phyloP scores from a whole-genome alignment of 2,329 filamentous ascomycete species.

The Chaetothyriales sp. region DNA sequence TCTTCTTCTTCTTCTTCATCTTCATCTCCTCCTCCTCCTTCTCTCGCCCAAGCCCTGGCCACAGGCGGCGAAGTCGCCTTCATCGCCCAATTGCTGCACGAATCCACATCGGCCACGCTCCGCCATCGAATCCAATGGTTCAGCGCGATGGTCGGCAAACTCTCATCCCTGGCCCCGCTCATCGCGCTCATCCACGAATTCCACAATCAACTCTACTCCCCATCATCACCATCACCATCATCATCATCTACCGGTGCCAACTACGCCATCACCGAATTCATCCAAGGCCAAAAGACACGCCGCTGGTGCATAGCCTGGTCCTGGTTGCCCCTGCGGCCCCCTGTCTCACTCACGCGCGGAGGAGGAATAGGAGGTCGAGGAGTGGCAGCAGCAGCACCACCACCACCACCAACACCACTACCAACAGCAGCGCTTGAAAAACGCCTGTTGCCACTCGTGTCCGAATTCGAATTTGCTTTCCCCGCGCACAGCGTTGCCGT shows the following conservation, averaged over 20 bases:
- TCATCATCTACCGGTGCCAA: constrained; percentile 35
- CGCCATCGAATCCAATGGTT: constrained; percentile 59
- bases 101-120: constrained; percentile 2
- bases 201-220: constrained; percentile 40
- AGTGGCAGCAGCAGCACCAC: too few species aligned
- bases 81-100: constrained; percentile 29
- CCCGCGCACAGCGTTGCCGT: constrained; percentile 22
- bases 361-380: too few species aligned
- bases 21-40: background rate
- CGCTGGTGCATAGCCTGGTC: constrained; percentile 87
- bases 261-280: constrained; percentile 66
- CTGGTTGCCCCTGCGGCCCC: constrained; percentile 52
- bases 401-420: too few species aligned
- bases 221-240: constrained; percentile 37
- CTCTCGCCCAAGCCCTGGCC: background rate
- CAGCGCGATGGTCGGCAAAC: constrained; percentile 76
- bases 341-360: constrained; percentile 31
- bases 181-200: constrained; percentile 28
- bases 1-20: too few species aligned
- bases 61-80: constrained; percentile 48
- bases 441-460: constrained; percentile 38
- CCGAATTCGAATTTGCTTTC: constrained; percentile 33
- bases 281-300: constrained; percentile 62
- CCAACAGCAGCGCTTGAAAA: constrained; percentile 31
- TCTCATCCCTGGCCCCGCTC: constrained; percentile 25